phyloP scores from a whole-genome alignment of 1,284 basidiomycete genomes.

The Ceraceosorus bombacis region DNA sequence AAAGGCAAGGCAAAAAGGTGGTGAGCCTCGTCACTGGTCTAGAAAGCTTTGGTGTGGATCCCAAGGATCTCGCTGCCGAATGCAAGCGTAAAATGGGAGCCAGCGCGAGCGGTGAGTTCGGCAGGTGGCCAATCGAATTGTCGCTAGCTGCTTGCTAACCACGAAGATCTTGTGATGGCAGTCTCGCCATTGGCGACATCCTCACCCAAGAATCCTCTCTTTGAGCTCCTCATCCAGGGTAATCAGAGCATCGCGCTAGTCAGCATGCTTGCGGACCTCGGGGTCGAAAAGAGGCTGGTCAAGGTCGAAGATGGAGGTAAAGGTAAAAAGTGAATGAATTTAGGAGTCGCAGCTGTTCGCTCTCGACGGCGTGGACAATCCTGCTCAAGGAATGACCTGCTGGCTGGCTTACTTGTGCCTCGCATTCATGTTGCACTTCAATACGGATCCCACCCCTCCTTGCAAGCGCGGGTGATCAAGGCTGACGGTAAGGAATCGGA shows the following conservation, averaged over 20 bases:
- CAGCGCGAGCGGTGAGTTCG: conserved; percentile 7
- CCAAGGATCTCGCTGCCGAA: conserved; percentile 7
- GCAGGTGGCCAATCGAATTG: too few species aligned
- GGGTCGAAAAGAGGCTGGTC: conserved; percentile 3
- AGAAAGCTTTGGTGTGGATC: conserved; percentile 6
- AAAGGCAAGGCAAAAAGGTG: conserved; percentile 10
- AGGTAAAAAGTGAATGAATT: conserved; percentile 11
- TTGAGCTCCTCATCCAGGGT: conserved; percentile 11
- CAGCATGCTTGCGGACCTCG: conserved; percentile 2
- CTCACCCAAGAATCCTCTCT: conserved; percentile 5
- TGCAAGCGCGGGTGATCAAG: too few species aligned
- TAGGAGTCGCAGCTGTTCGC: too few species aligned
- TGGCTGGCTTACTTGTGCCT: too few species aligned
- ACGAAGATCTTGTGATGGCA: neutral
- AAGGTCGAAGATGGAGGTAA: conserved; percentile 4
- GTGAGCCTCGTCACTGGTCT: conserved; percentile 9
- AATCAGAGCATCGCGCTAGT: conserved; percentile 8
- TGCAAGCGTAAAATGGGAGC: conserved; percentile 8
- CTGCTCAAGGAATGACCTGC: too few species aligned
- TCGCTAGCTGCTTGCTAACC: too few species aligned
- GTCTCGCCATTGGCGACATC: conserved; percentile 1
- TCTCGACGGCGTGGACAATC: too few species aligned
- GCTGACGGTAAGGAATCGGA: too few species aligned
- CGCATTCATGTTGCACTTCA: too few species aligned
- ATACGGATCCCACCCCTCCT: too few species aligned